phyloP scores from a whole-genome alignment of 768 basidiomycete genomes.

The Auricularia sp. region DNA sequence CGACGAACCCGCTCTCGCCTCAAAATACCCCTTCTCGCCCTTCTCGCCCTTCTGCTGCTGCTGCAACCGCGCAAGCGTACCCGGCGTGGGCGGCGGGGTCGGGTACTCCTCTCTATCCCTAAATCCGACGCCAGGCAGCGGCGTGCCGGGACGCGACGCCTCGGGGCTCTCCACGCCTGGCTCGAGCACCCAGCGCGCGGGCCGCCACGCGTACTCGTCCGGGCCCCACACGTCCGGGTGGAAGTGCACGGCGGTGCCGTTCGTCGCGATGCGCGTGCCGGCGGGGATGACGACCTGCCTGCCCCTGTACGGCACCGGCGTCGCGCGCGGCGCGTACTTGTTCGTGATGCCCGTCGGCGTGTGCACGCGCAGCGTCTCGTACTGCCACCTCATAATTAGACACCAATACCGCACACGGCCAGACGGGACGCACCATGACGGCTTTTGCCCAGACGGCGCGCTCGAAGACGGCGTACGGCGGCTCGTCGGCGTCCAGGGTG shows the following conservation, averaged over 20 bases:
- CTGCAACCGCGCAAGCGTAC: background rate
- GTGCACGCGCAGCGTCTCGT: slow-evolving; percentile 7
- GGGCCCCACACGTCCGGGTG: slow-evolving; percentile 6
- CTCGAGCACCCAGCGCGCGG: slow-evolving; percentile 4
- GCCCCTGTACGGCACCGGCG: slow-evolving; percentile 1
- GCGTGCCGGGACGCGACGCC: background rate
- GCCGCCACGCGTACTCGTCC: background rate
- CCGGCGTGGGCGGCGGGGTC: background rate
- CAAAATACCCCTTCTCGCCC: background rate
- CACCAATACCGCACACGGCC: background rate
- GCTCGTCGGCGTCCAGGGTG: background rate
- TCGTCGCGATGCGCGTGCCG: slow-evolving; percentile 3
- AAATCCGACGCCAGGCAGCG: background rate
- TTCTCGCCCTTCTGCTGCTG: background rate
- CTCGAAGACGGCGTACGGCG: background rate
- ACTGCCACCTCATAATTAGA: background rate
- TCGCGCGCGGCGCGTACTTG: slow-evolving; percentile 1
- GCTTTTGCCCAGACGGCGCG: background rate
- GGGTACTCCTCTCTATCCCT: background rate
- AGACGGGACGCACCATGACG: slow-evolving; percentile 1
- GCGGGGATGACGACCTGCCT: slow-evolving; percentile 1
- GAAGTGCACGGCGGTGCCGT: slow-evolving; percentile 5
- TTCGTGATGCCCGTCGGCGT: slow-evolving; percentile 5
- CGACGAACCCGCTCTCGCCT: no score
- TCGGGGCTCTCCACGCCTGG: background rate